Base-by-base conservation (phyloP, 2,329 filamentous ascomycete genomes). In the Bipolaris zeicola region DNA sequence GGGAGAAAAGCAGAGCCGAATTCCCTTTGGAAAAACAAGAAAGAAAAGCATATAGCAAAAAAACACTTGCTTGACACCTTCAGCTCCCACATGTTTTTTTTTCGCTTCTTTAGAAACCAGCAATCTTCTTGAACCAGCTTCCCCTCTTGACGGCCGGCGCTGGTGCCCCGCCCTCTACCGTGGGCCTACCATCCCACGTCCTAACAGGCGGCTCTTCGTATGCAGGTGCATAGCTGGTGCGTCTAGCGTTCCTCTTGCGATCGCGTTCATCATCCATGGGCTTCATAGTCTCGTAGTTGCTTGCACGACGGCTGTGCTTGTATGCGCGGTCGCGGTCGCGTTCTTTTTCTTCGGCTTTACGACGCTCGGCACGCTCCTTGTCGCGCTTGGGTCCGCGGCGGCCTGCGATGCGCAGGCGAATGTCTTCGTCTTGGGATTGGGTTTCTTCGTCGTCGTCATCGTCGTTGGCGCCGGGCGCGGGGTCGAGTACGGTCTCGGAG, bases 91-190 rank as follows among this genome's bases (percentile, higher is more conserved):
- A 33, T 24, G 18, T 7, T 26, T 26, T 26, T 24, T 24, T 6
- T 7, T 48, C 28, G 7, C 26, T 28, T 28, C 14, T 44, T 22
- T 45, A 70, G 37, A 70, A 63, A 11, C 49, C 49, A 16, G 49
- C 49, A 52, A 81, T 76, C 73, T 80, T 81, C 76, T 81, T 80
- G 34, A 81, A 76, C 78, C 78, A 80, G 58, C 78, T 79, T 10
- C 72, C 73, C 54, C 76, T 72, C 69, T 78, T 79, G n/a, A 69
- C 72, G 31, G 38, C 20, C 2, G 69, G 62, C 26, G 26, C 26
- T 22, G 63, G 63, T 39, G 45, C 59, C 22, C 55, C 54, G 33
- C 62, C 62, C 3, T 67, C 70, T 16, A 69, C 63, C 14, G 73
- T 75, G 5, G 77, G 76, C 54, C 78, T 61, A 11, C 74, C 78